These are phyloP conservation scores for Aspergillus ochraceoroseus DNA, from an alignment of 2,329 filamentous ascomycete genomes.

Conservation along the genomic window DNA sequence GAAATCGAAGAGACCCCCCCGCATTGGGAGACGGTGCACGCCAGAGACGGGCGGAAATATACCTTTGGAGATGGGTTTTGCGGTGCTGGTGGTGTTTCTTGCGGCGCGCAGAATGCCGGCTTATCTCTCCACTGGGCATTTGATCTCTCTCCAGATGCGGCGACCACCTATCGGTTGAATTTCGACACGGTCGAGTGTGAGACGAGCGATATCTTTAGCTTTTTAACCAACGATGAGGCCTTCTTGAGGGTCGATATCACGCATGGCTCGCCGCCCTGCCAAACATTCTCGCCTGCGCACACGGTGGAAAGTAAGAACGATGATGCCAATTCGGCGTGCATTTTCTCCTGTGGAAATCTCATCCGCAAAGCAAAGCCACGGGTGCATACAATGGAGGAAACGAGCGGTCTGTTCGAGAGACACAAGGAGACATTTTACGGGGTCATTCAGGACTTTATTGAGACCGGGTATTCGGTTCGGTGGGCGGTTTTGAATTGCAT, in stretches of 20 bases:
- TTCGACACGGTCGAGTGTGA: conserved; percentile 45
- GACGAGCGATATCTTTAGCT: conserved; percentile 46
- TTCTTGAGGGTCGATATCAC: conserved; percentile 58
- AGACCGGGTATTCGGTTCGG: conserved; percentile 62
- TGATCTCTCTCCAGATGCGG: conserved; percentile 57
- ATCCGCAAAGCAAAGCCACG: conserved; percentile 59
- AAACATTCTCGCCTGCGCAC: conserved; percentile 68
- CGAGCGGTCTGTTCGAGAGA: conserved; percentile 59
- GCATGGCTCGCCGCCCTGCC: conserved; percentile 73
- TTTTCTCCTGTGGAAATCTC: conserved; percentile 49
- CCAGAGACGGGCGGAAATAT: conserved; percentile 44
- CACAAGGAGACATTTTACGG: conserved; percentile 55
- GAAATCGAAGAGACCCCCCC: conserved; percentile 24
- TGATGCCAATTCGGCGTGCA: conserved; percentile 60
- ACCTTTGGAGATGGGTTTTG: conserved; percentile 68
- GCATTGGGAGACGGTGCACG: conserved; percentile 20
- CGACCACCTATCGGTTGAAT: conserved; percentile 55
- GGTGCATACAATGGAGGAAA: conserved; percentile 73
- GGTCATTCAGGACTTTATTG: conserved; percentile 61
- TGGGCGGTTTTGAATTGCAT: conserved; percentile 58
- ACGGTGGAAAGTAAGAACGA: conserved; percentile 56
- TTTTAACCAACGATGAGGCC: conserved; percentile 31
- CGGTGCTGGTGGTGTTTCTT: conserved; percentile 59
- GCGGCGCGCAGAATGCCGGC: conserved; percentile 45
- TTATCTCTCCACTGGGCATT: conserved; percentile 58